Evolutionary conservation across 78 protist genomes (phyloP), one percentile per base, ranked within the genome.

Genomic region (Diacronema lutheri): DNA sequence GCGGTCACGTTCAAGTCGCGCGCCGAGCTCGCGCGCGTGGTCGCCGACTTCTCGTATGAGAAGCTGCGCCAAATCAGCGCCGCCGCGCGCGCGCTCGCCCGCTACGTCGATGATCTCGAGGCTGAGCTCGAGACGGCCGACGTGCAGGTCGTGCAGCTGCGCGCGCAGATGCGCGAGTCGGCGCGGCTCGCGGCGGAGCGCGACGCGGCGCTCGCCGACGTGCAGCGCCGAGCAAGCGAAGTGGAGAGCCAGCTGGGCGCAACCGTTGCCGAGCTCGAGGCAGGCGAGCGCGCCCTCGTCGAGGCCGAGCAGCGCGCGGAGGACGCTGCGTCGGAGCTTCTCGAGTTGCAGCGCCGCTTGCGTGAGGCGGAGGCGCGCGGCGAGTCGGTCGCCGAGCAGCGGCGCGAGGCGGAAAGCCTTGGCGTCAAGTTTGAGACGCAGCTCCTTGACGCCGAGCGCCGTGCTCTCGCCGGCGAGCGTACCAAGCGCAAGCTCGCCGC

Each of bases 41-140:
- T 71, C 38, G 58, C 41, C 58, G 35, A 33, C 26, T 71, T 71
- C 79, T 23, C 79, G 26, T 19, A 26, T 19, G 38, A 6, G 35
- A 71, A 71, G 79, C 79, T 71, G 20, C 33, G 14, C 21, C n/a
- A 25, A 33, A 56, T 71, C 35, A 35, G 58, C 29, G 57, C 35
- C 58, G 33, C 58, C 37, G 79, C 79, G n/a, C 50, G 79, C 33
- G 46, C 79, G 46, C 79, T 71, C 79, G 79, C 79, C 35, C 29
- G 71, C 25, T 33, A 64, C 46, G 76, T 68, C 14, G 26, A 68
- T 50, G 76, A 68, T 10, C 76, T 68, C 35, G 76, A 68, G 13
- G 21, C 14, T 11, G 79, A 71, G 79, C 79, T 71, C 23, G 79
- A 71, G 57, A 31, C 79, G 35, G 79, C 79, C 31, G 79, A 71